Base-by-base conservation (phyloP, 1,284 basidiomycete genomes). In the Trichosporon coremiiforme region DNA sequence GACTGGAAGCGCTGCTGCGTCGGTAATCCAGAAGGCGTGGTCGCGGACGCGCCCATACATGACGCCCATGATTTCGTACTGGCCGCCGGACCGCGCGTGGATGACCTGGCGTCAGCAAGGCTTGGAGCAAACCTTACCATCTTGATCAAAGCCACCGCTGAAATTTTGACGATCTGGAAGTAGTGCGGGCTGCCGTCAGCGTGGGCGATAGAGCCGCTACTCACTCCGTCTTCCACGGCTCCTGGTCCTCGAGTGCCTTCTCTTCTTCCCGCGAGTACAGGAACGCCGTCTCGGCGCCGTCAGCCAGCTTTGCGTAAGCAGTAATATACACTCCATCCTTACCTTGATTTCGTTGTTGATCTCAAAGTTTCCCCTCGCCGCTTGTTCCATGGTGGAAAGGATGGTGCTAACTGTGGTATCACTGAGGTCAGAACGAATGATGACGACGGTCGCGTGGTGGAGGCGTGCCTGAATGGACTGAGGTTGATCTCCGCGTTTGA, bases 41-140 rank as follows among this genome's bases (percentile, higher is more conserved):
- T 91, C 93, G 57, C 95, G 87, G 29, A 98, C 90, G 84, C 97
- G 97, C 65, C 96, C 96, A 83, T 98, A 94, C 95, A 99, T 98
- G 60, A 98, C 87, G 9, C 97, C 97, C 97, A 99, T 99, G 79
- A 99, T 97, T 85, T 99, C 96, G 85, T 98, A 94, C 68, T 92
- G 91, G 2, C 97, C 96, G 65, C 96, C 97, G 6, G 95, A 98
- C 63, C 96, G 90, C 47, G 97, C 96, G 83, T 99, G 96, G 78
- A 97, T 98, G 69, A 96, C 94, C 94, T 96, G 74, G 36, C 5
- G 47, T 68, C 31, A 68, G 67, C 31, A 10, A 25, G 4, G 41
- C 33, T 1, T 22, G 15, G 62, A 67, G 17, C 25, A 4, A 29
- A 71, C 67, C 82, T 69, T 66, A 95, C 96, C 96, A 99, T 99